Base-by-base conservation (phyloP, 2,329 filamentous ascomycete genomes). In the Nemania abortiva region DNA sequence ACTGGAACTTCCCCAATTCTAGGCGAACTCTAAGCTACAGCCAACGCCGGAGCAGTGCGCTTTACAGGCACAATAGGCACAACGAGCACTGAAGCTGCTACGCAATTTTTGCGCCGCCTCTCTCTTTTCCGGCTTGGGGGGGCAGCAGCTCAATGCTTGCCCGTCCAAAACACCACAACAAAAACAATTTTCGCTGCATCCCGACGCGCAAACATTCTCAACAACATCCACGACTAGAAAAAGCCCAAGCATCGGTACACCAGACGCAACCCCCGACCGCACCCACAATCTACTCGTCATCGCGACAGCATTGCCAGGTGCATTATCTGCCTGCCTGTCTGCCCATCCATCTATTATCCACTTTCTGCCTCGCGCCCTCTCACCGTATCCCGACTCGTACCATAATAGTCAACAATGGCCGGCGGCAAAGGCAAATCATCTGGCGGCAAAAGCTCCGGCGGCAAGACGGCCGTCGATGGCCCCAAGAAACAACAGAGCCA, bases 381-480 rank as follows among this genome's bases (percentile, higher is more conserved):
- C 53, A 49, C 49, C 60, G 49, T 47, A n/a, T 66, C 15, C 50
- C n/a, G 7, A 15, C 2, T 37, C 52, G n/a, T 53, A 52, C 31
- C n/a, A 24, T 63, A 49, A 70, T 27, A 27, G 24, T 74, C 69
- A 76, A 84, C 81, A 84, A 89, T 90, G 88, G 82, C 94, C 80
- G 95, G 95, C 80, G 94, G 94, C 85, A 98, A 98, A 88, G 95
- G 95, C 88, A 97, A 94, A 87, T 93, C 91, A 73, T 89, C 91
- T 76, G 94, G 95, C 78, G 95, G 95, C 80, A 97, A 79, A 77
- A 79, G 78, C 64, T 78, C 78, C 6, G 78, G 78, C 65, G 78
- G 78, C 57, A 80, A 80, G 77, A 79, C 77, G 18, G 72, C 75
- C 74, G 89, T 87, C 77, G 91, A 90, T 74, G 88, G 87, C 64